Percentiles rank a stretch among this genome's conserved stretches.
Evolutionary conservation across 306 rosid species (phyloP).

Genomic region (Abrus pulchellus): DNA sequence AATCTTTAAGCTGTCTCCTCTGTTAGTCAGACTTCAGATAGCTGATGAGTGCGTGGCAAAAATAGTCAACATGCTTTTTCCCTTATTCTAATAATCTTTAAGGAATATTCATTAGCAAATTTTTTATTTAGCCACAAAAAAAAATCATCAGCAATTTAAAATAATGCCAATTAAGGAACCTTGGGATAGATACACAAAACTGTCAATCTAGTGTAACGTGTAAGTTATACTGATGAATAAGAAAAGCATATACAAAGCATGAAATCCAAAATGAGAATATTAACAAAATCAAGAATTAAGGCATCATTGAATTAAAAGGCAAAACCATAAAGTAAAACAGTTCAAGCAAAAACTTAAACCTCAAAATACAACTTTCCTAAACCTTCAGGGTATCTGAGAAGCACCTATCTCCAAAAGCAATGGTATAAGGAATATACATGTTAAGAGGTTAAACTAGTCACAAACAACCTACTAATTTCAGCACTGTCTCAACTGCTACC

Average conservation of each 20-base stretch:
- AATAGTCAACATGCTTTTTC: not conserved
- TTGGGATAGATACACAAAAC: not conserved
- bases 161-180: slow-evolving; percentile 31
- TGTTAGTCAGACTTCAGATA: slow-evolving; percentile 22
- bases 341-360: slow-evolving; percentile 57
- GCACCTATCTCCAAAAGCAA: slow-evolving; percentile 67
- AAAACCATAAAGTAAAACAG: slow-evolving; percentile 49
- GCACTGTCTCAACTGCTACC: slow-evolving; percentile 66
- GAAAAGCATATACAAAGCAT: slow-evolving; percentile 35
- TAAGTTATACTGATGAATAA: no score
- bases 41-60: not conserved
- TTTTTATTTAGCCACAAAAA: no score
- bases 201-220: no score
- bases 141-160: no score
- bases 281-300: slow-evolving; percentile 50
- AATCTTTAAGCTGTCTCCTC: slow-evolving; percentile 22
- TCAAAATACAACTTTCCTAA: slow-evolving; percentile 72
- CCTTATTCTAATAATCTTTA: slow-evolving; percentile 39
- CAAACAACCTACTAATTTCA: slow-evolving; percentile 64
- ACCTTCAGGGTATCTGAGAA: slow-evolving; percentile 61
- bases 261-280: slow-evolving; percentile 43
- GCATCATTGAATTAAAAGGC: slow-evolving; percentile 44
- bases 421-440: slow-evolving; percentile 76
- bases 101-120: slow-evolving; percentile 42
- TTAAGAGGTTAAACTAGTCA: slow-evolving; percentile 66